Percentiles rank a stretch among this genome's conserved stretches.
Conservation (phyloP, 129 eudicot species). For the Oenanthe sinensis region DNA sequence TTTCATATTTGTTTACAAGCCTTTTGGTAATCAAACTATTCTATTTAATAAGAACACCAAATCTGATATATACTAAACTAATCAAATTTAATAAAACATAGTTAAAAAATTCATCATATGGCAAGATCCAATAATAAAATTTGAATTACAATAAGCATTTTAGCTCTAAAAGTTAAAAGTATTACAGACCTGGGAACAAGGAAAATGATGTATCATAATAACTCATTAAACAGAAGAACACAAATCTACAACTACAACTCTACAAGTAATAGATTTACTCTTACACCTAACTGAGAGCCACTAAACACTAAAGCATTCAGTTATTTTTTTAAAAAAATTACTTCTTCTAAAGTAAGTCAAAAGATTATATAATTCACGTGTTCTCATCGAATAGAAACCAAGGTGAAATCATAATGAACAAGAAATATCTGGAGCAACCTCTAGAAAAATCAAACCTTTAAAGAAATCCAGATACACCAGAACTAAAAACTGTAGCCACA, state of each 20-base stretch:
- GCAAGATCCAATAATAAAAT: not conserved
- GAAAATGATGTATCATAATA: conserved; percentile 18
- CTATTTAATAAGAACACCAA: not conserved
- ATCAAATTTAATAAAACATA: not conserved
- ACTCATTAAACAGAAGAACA: not conserved
- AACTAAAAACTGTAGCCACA: conserved; percentile 7
- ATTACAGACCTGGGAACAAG: conserved; percentile 4
- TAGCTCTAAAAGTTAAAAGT: conserved; percentile 2
- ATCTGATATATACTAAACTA: not conserved
- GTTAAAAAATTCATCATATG: not conserved
- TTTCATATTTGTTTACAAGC: not conserved
- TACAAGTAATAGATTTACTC: not conserved
- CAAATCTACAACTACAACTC: conserved; percentile 3
- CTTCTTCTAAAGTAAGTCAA: not conserved
- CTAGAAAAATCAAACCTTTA: not conserved
- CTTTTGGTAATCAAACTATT: not conserved
- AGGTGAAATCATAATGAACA: conserved; percentile 10
- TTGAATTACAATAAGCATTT: not conserved
- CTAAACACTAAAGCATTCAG: not conserved
- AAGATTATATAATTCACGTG: not conserved
- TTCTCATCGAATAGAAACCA: not conserved
- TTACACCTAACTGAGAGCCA: not conserved
- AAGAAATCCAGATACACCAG: conserved; percentile 7
- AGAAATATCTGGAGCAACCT: not conserved
- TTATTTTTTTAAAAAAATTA: not conserved